A percentile compares a stretch with the other conserved stretches of the same genome.
Evolutionary conservation across 768 basidiomycete species (phyloP).

Genomic region (Tubosaeta sp.): DNA sequence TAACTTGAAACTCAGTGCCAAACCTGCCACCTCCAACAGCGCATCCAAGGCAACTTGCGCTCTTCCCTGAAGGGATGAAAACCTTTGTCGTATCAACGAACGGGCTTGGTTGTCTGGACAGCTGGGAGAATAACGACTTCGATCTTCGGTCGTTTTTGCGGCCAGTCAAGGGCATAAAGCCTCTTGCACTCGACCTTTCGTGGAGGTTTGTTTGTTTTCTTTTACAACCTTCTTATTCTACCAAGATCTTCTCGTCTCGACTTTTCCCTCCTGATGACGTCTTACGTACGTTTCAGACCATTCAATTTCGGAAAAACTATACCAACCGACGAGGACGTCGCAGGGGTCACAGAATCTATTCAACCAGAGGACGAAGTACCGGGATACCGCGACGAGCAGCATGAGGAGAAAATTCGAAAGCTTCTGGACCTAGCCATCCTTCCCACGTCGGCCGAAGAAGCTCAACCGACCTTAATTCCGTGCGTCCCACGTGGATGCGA

Average conservation of each 20-base stretch:
- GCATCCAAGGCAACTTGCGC: constrained; percentile 32
- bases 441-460: constrained; percentile 10
- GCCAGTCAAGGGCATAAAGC: constrained; percentile 54
- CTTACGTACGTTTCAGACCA: constrained; percentile 32
- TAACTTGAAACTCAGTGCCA: constrained; percentile 45
- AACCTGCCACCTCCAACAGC: constrained; percentile 49
- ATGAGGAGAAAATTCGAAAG: constrained; percentile 1
- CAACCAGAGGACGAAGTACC: constrained; percentile 8
- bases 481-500: constrained; percentile 17
- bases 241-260: not conserved
- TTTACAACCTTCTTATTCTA: not conserved
- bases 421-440: constrained; percentile 10
- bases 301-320: constrained; percentile 40
- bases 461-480: constrained; percentile 1
- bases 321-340: constrained; percentile 32
- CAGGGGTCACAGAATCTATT: constrained; percentile 14
- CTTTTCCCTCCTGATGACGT: not conserved
- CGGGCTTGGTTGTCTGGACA: not conserved
- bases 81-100: constrained; percentile 26
- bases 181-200: constrained; percentile 56
- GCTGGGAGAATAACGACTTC: not conserved
- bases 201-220: constrained; percentile 52
- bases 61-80: constrained; percentile 31
- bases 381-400: constrained; percentile 14
- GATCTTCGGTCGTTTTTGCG: constrained; percentile 33